Base-by-base conservation (phyloP, 306 rosid species). In the Citrullus mucosospermus region DNA sequence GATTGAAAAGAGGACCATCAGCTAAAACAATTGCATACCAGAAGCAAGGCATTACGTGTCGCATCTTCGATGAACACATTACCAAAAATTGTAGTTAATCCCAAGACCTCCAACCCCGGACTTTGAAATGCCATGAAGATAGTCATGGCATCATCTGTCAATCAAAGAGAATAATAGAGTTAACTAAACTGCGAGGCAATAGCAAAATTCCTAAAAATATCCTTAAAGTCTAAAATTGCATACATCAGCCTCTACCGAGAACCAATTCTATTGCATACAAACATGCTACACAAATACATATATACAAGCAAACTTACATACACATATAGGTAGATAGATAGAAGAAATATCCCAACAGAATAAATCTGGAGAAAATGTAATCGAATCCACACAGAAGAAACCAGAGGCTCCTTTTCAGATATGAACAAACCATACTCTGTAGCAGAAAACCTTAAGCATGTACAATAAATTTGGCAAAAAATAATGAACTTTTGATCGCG, bases 121-220 rank as follows among this genome's bases (percentile, higher is more conserved):
- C 85, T 77, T 84, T 89, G 89, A 86, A 95, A 95, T 71, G 97
- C 99, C 97, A 95, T 92, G 76, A 92, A 55, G 63, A 95, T 92
- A 51, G 99, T 89, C 91, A 95, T 88, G 82, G 91, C 76, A 88
- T 95, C 99, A 84, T 95, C 99, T 95, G 84, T 30, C 48, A 14
- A 87, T 75, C 79, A 65, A 72, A 39, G 48, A 8, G 1, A n/a
- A n/a, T 53, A 63, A 57, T 53, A 59, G 50, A 60, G 13, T 50
- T 78, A 18, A 17, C 6, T 8, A 18, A 48, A 28, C 66, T 56
- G 58, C 28, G 18, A 14, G 56, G 12, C 78, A 73, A 9, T 48
- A 12, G 2, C 13, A 43, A 20, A 39, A 44, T 8, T 71, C 77
- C 41, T 41, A 73, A 15, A 51, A 9, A 30, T 30, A 32, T 20